These are phyloP conservation scores for Penicillium verrucosum DNA, from an alignment of 2,329 filamentous ascomycete genomes.

Conservation along the genomic window DNA sequence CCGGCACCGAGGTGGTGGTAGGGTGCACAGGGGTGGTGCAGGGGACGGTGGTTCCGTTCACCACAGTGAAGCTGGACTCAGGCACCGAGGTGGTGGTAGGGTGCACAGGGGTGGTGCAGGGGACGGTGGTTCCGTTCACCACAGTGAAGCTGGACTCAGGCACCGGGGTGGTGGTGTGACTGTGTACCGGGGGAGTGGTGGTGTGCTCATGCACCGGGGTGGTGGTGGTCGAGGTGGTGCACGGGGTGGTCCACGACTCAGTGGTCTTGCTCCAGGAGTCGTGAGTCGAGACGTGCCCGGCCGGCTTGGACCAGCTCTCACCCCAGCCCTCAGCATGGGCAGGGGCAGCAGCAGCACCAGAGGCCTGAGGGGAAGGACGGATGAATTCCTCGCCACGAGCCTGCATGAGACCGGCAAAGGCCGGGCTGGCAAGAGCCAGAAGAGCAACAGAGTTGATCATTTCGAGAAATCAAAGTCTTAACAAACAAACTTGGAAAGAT, in stretches of 20 bases:
- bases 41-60: not conserved
- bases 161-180: not conserved
- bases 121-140: not conserved
- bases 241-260: conserved; percentile 9
- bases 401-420: conserved; percentile 35
- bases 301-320: conserved; percentile 11
- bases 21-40: not conserved
- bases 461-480: conserved; percentile 23
- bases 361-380: conserved; percentile 3
- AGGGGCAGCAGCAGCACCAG: conserved; percentile 4
- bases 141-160: too few species aligned
- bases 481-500: conserved; percentile 16
- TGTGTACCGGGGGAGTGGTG: not conserved
- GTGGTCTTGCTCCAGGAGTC: conserved; percentile 5
- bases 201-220: not conserved
- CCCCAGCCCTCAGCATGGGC: conserved; percentile 3
- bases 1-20: not conserved
- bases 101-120: not conserved
- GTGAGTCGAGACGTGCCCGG: conserved; percentile 1
- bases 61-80: too few species aligned
- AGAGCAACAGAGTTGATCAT: conserved; percentile 39
- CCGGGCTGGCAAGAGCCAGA: conserved; percentile 36
- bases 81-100: not conserved
- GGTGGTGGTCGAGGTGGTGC: conserved; percentile 1
- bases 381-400: conserved; percentile 19